A percentile compares a stretch with the other conserved stretches of the same genome.
phyloP scores from a whole-genome alignment of 2,329 filamentous ascomycete species.

The Aphanocladium album region DNA sequence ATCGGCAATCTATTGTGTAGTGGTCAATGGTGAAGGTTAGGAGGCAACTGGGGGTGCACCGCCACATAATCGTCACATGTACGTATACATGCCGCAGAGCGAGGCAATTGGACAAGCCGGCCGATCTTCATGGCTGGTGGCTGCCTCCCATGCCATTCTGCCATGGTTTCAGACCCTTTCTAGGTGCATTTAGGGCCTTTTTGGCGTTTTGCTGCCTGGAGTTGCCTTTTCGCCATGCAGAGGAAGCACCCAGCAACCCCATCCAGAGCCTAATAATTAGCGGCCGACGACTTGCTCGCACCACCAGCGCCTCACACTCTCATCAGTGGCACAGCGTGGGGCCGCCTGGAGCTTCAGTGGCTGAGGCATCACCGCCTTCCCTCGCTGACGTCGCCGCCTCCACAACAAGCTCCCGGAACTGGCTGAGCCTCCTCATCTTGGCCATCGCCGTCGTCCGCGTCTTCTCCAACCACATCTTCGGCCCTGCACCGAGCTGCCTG shows the following conservation, averaged over 20 bases:
- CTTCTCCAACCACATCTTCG: background rate
- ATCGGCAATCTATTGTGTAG: too few species aligned
- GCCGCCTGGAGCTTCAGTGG: conserved; percentile 9
- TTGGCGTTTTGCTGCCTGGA: background rate
- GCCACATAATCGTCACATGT: background rate
- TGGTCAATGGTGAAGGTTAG: background rate
- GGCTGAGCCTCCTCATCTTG: conserved; percentile 13
- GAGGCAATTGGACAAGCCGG: background rate
- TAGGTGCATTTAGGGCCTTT: background rate
- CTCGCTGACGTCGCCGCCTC: conserved; percentile 14
- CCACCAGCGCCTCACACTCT: background rate
- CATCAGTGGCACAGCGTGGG: background rate
- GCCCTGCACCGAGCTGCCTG: background rate
- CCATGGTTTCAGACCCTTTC: background rate
- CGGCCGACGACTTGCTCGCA: background rate
- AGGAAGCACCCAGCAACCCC: too few species aligned
- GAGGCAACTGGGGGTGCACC: background rate
- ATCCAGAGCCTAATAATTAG: background rate
- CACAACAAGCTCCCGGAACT: conserved; percentile 10
- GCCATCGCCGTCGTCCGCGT: background rate
- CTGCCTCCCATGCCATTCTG: background rate
- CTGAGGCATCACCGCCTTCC: conserved; percentile 16
- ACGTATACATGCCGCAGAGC: background rate
- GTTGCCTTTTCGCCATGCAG: background rate
- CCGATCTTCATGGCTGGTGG: background rate